phyloP scores from a whole-genome alignment of 1,139 yeast genomes.

The Saccharomyces uvarum region DNA sequence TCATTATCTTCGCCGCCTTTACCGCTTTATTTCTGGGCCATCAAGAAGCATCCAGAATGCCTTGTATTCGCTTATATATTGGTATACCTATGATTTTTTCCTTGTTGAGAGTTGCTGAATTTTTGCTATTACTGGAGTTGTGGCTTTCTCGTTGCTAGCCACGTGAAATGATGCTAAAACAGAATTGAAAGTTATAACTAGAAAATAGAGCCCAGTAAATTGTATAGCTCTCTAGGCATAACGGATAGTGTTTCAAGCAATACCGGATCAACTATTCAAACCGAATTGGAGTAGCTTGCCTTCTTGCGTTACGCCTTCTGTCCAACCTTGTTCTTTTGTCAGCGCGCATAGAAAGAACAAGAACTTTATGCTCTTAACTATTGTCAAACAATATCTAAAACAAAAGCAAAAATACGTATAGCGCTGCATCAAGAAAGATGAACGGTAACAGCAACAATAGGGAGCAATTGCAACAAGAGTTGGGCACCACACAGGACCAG shows the following conservation, averaged over 20 bases:
- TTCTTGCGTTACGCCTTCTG: background rate
- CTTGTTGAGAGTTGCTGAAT: background rate
- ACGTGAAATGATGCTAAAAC: background rate
- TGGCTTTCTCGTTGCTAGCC: background rate
- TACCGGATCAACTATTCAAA: background rate
- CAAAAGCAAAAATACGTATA: constrained; percentile 1
- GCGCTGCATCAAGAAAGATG: background rate
- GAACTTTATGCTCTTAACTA: background rate
- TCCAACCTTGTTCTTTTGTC: background rate
- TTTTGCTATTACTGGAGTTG: background rate
- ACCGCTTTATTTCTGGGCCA: background rate
- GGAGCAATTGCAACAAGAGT: constrained; percentile 31
- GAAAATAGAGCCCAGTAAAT: background rate
- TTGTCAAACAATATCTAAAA: background rate
- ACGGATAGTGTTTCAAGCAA: background rate
- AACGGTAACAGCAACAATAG: background rate
- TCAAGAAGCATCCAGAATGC: background rate
- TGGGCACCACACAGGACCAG: constrained; percentile 49
- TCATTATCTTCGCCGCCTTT: constrained; percentile 3
- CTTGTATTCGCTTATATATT: background rate
- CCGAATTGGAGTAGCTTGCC: background rate
- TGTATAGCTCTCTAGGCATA: background rate
- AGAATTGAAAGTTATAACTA: background rate
- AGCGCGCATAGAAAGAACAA: background rate
- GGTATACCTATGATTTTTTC: background rate